phyloP scores from a whole-genome alignment of 163 green algal genomes.

The Botryococcus braunii region DNA sequence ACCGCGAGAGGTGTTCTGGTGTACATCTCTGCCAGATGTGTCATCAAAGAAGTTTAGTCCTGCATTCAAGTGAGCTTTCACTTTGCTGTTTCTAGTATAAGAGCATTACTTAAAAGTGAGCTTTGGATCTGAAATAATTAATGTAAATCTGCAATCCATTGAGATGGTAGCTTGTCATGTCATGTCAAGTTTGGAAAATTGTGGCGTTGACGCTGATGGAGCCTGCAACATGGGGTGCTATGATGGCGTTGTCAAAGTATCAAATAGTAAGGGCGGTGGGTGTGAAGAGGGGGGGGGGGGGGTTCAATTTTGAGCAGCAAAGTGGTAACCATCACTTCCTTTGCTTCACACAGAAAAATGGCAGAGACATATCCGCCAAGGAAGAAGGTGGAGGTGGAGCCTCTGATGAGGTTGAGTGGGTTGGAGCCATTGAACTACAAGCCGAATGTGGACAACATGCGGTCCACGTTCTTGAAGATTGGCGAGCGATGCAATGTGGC shows the following conservation, averaged over 20 bases:
- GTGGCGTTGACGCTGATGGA: no score
- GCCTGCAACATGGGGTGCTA: no score
- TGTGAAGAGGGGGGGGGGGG: conserved; percentile 3
- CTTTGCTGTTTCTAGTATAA: no score
- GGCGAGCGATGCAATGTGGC: conserved; percentile 98
- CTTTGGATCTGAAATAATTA: no score
- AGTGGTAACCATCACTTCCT: neutral
- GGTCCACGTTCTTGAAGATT: conserved; percentile 88
- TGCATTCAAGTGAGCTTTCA: no score
- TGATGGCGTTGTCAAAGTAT: no score
- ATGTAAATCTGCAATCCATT: no score
- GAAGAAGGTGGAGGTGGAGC: conserved; percentile 39
- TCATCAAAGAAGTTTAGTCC: no score
- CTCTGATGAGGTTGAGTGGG: conserved; percentile 79
- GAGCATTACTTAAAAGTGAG: no score
- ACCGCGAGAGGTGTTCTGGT: conserved; percentile 9
- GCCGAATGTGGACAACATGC: conserved; percentile 62
- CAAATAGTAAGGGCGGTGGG: no score
- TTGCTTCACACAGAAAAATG: neutral
- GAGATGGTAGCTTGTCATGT: no score
- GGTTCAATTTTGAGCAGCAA: neutral
- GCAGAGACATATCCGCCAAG: conserved; percentile 47
- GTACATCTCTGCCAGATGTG: neutral
- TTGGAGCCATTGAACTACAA: conserved; percentile 92
- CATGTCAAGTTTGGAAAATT: no score